Base-by-base conservation (phyloP, 176 grass and related monocot species). In the Oryza australiensis region DNA sequence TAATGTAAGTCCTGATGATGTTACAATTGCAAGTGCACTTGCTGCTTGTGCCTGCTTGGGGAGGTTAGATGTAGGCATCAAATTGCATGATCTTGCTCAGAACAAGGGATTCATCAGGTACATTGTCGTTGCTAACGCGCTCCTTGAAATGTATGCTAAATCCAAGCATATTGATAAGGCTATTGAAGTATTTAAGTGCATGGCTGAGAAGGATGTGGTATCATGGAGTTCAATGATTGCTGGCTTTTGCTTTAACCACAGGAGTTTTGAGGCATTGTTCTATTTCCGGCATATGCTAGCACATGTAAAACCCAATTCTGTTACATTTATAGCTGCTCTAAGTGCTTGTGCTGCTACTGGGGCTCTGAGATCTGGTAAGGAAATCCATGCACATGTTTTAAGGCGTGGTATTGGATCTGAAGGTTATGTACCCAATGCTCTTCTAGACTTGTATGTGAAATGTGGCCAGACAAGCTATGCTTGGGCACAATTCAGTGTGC, bases 81-180 rank as follows among this genome's bases (percentile, higher is more conserved):
- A 90, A 82, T 76, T 98, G 70, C 95, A 95, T 70, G 66, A 93
- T 55, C 83, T 91, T 75, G 92, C 95, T 30, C 71, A 64, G 64
- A 80, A 28, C 72, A 87, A 80, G 68, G 87, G 92, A 45, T 79
- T 95, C 77, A 81, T 88, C 43, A 63, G 81, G 8, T 75, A 81
- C 68, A 75, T 75, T 10, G 81, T 85, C 78, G 90, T 98, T 84
- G 82, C 77, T 76, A 95, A 91, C 5, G 77, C 86, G 42, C 84
- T 98, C 28, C 72, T 94, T 76, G 87, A 98, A 69, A 95, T 98
- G 90, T 98, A 98, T 86, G 78, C 90, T 26, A 98, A 98, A 79
- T 94, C 81, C 67, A 85, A 77, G 51, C 82, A 81, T 64, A 93
- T 98, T 45, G 90, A 95, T 83, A 92, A 93, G 80, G 92, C 95